Percentiles rank a stretch among this genome's conserved stretches.
Evolutionary conservation across 352 stramenopile species (phyloP).

Genomic region (Phytopythium sindhum): DNA sequence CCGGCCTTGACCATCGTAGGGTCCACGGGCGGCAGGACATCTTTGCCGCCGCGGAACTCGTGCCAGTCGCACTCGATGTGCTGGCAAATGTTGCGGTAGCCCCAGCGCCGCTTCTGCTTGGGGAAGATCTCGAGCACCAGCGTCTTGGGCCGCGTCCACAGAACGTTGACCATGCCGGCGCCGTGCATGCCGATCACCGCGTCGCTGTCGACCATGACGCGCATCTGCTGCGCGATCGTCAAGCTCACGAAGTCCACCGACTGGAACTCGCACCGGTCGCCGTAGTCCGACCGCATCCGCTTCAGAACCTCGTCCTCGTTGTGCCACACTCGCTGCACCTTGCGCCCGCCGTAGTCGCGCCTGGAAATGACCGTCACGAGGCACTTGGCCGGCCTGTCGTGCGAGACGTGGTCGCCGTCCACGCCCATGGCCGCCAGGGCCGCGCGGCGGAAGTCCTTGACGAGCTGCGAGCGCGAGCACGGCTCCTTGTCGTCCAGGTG

Average conservation of each 20-base stretch:
- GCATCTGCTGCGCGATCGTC: no score
- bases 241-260: no score
- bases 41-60: conserved; percentile 23
- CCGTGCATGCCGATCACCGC: conserved; percentile 83
- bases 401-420: no score
- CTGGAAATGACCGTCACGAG: conserved; percentile 58
- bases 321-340: conserved; percentile 52
- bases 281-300: conserved; percentile 23
- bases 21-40: conserved; percentile 11
- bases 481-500: conserved; percentile 45
- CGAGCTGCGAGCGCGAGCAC: conserved; percentile 21
- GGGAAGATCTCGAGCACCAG: conserved; percentile 78
- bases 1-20: background rate
- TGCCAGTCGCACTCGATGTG: conserved; percentile 62
- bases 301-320: conserved; percentile 61
- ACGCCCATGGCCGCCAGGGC: background rate
- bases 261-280: conserved; percentile 27
- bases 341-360: conserved; percentile 39
- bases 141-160: conserved; percentile 52
- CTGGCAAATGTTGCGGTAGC: conserved; percentile 77
- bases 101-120: conserved; percentile 42
- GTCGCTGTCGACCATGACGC: conserved; percentile 54
- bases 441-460: conserved; percentile 15
- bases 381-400: no score
- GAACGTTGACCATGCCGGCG: conserved; percentile 75